phyloP scores from a whole-genome alignment of 2,329 filamentous ascomycete genomes.

The Corniculantispora saksenae region DNA sequence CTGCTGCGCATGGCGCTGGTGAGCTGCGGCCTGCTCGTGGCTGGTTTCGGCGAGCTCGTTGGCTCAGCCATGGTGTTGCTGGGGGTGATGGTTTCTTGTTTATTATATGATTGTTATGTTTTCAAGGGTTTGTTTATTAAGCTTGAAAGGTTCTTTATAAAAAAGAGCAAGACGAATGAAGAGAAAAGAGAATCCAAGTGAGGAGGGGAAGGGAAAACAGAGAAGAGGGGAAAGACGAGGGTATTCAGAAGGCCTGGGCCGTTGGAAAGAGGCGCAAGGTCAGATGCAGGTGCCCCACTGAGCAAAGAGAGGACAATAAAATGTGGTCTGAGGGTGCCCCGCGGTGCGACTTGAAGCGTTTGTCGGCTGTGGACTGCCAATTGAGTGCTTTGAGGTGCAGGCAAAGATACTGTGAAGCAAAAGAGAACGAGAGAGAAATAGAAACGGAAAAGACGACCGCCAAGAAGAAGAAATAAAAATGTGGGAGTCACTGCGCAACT shows the following conservation, averaged over 20 bases:
- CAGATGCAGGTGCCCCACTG: constrained; percentile 7
- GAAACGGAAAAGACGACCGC: not conserved
- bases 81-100: not conserved
- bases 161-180: not conserved
- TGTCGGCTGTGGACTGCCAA: not conserved
- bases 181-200: not conserved
- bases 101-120: not conserved
- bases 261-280: constrained; percentile 8
- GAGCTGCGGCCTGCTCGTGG: constrained; percentile 47
- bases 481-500: not conserved
- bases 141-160: not conserved
- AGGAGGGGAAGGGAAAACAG: not conserved
- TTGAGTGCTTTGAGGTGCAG: not conserved
- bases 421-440: not conserved
- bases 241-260: constrained; percentile 5
- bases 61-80: constrained; percentile 10
- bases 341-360: not conserved
- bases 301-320: not conserved
- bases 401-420: not conserved
- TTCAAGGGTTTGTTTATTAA: not conserved
- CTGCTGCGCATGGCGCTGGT: constrained; percentile 56
- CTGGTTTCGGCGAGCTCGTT: constrained; percentile 1
- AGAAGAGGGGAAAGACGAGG: constrained; percentile 17
- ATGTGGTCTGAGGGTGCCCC: not conserved
- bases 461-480: not conserved